phyloP scores from a whole-genome alignment of 2,329 filamentous ascomycete species.

The Penicillium hordei region DNA sequence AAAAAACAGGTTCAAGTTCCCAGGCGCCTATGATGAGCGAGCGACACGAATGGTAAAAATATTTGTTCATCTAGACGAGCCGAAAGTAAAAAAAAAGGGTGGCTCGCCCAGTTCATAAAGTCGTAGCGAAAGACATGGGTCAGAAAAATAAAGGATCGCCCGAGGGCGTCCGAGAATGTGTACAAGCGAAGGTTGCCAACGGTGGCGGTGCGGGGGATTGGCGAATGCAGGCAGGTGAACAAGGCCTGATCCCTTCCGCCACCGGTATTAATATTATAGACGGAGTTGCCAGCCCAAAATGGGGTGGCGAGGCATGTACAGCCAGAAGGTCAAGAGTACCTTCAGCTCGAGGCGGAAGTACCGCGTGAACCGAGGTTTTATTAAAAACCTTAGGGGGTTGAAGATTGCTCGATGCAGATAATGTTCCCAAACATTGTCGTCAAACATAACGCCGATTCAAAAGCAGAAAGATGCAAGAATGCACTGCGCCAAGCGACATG shows the following conservation, averaged over 20 bases:
- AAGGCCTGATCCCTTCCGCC: constrained; percentile 18
- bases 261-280: constrained; percentile 45
- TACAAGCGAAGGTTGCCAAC: constrained; percentile 43
- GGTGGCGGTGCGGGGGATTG: constrained; percentile 21
- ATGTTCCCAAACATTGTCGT: constrained; percentile 37
- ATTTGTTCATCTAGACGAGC: constrained; percentile 35
- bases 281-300: constrained; percentile 26
- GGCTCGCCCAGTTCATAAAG: constrained; percentile 33
- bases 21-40: constrained; percentile 42
- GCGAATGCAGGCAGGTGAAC: constrained; percentile 13
- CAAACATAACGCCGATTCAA: constrained; percentile 39
- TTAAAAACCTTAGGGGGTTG: constrained; percentile 42
- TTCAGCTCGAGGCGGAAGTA: constrained; percentile 23
- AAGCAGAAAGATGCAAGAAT: constrained; percentile 32
- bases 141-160: constrained; percentile 29
- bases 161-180: constrained; percentile 23
- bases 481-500: constrained; percentile 23
- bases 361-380: constrained; percentile 28
- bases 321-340: constrained; percentile 26
- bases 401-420: constrained; percentile 42
- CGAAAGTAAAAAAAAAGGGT: constrained; percentile 28
- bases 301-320: constrained; percentile 40
- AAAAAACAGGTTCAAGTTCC: constrained; percentile 29
- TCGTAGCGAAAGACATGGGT: constrained; percentile 36
- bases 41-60: constrained; percentile 40